Base-by-base conservation (phyloP, 2,329 filamentous ascomycete genomes). In the Trichoderma asperellum region DNA sequence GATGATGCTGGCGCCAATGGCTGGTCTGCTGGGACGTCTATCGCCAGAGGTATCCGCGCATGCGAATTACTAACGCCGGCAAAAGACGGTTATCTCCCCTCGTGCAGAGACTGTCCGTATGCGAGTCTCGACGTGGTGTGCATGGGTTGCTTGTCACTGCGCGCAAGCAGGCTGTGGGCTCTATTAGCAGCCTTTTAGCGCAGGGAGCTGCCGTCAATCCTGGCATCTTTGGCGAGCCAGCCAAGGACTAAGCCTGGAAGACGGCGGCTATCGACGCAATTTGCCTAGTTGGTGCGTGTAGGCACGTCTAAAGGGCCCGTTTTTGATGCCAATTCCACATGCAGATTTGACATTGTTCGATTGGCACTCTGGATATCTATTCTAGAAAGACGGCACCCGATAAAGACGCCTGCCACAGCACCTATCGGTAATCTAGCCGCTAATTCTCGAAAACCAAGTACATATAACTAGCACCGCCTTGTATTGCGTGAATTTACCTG, bases 151-250 rank as follows among this genome's bases (percentile, higher is more conserved):
- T 29, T 67, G 63, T 67, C 63, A 67, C 63, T 59, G 55, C 61
- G 32, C 37, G 21, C n/a, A 27, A 32, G 7, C 14, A 18, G n/a
- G 35, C 27, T 24, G n/a, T 18, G 8, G 53, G 53, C 40, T 59
- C 32, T 52, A 18, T 43, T 43, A 67, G 63, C 63, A 52, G 40
- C n/a, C 55, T 49, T 21, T 29, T 67, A 67, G 63, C 63, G 63
- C 40, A 59, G 63, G 63, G 63, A 59, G 40, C 40, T 59, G 24
- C 63, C 63, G 63, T 67, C 62, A 57, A 47, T 56, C 40, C 62
- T 57, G 62, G 62, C 29, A 24, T 14, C 29, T 29, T 47, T 34
- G 5, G 1, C 24, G 52, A 21, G 43, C 62, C 53, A 57, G 40
- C 40, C 18, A 16, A 43, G 62, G 47, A 53, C 62, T 65, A 65